phyloP scores from a whole-genome alignment of 192 early-diverging fungal genomes.

The Rhizophagus prolifer region DNA sequence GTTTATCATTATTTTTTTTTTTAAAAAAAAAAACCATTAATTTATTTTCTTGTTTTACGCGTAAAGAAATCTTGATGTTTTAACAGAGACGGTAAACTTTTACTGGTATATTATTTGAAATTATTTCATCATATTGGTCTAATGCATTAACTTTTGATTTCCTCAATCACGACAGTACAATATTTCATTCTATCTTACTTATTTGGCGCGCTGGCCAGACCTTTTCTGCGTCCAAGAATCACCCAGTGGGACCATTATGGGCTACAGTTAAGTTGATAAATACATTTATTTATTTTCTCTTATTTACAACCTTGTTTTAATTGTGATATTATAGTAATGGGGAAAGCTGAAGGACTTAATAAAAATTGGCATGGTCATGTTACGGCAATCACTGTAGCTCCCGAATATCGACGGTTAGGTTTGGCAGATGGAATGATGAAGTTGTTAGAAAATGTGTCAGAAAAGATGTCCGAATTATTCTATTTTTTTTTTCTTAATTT shows the following conservation, averaged over 20 bases:
- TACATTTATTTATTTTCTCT: neutral
- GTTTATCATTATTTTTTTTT: neutral
- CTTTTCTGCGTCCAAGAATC: constrained; percentile 85
- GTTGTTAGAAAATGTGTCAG: constrained; percentile 85
- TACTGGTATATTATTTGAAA: neutral
- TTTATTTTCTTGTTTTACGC: constrained; percentile 1
- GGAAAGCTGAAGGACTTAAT: constrained; percentile 89
- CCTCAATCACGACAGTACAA: constrained; percentile 68
- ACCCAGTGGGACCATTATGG: constrained; percentile 71
- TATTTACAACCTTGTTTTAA: constrained; percentile 2
- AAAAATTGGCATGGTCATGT: constrained; percentile 98
- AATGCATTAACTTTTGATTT: neutral
- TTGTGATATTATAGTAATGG: constrained; percentile 66
- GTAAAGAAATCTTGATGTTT: constrained; percentile 81
- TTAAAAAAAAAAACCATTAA: neutral
- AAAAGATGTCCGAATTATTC: constrained; percentile 60
- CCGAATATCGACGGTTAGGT: constrained; percentile 90
- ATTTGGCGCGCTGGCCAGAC: constrained; percentile 93
- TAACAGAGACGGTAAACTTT: constrained; percentile 84
- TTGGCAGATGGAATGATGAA: constrained; percentile 88
- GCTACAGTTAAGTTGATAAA: constrained; percentile 62
- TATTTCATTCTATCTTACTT: constrained; percentile 89
- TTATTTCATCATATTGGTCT: neutral
- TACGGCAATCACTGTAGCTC: constrained; percentile 94
- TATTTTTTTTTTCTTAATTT: neutral